A percentile compares a stretch with the other conserved stretches of the same genome.
These are phyloP conservation scores for Didymella pomorum DNA, from an alignment of 2,329 filamentous ascomycete species.

Conservation along the genomic window DNA sequence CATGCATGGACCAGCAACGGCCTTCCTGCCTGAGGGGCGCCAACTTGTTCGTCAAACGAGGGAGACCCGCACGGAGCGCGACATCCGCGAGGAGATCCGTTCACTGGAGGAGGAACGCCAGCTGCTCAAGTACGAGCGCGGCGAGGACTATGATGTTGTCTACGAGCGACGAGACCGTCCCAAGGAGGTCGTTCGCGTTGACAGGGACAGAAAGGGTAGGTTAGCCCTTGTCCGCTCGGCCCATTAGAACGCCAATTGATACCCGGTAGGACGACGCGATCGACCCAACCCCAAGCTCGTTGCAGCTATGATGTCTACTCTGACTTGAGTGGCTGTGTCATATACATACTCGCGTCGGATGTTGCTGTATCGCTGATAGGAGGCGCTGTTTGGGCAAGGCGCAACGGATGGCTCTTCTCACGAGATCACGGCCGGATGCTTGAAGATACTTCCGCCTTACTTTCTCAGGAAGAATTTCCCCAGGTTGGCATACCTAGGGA, in stretches of 20 bases:
- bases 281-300: conserved; percentile 54
- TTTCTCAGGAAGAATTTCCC: neutral
- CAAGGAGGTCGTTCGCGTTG: conserved; percentile 71
- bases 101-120: conserved; percentile 72
- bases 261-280: conserved; percentile 47
- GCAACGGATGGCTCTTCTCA: neutral
- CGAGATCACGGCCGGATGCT: conserved; percentile 12
- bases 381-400: neutral
- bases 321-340: conserved; percentile 39
- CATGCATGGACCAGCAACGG: conserved; percentile 56
- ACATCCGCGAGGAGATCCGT: conserved; percentile 76
- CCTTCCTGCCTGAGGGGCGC: conserved; percentile 58
- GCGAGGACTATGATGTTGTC: conserved; percentile 69
- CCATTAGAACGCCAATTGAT: conserved; percentile 56
- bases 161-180: conserved; percentile 62
- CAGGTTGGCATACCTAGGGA: neutral
- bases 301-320: conserved; percentile 55
- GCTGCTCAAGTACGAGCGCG: conserved; percentile 65
- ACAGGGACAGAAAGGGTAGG: conserved; percentile 96
- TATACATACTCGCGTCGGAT: neutral
- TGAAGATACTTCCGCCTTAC: conserved; percentile 2
- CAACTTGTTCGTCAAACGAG: conserved; percentile 29
- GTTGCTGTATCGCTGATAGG: neutral
- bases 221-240: conserved; percentile 83
- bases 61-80: conserved; percentile 59